These are phyloP conservation scores for Parasitella parasitica DNA, from an alignment of 371 early-diverging fungal genomes.

Conservation along the genomic window DNA sequence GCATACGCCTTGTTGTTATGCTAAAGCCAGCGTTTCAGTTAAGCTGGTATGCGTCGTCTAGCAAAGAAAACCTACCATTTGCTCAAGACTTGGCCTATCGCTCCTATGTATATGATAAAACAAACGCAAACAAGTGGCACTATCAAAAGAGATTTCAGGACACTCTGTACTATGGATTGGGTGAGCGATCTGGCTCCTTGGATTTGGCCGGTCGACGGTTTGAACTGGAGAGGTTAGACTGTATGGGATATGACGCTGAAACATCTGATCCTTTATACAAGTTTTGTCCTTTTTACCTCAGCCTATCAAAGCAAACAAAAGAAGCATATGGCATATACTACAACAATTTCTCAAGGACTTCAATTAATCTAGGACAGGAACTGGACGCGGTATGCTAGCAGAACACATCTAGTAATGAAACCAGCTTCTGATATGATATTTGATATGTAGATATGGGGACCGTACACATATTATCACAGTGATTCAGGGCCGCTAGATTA, in stretches of 20 bases:
- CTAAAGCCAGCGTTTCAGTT: conserved; percentile 14
- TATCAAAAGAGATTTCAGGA: conserved; percentile 26
- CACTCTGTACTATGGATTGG: conserved; percentile 52
- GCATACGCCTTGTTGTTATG: conserved; percentile 18
- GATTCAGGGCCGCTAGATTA: conserved; percentile 50
- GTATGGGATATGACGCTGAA: conserved; percentile 60
- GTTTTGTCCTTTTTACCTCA: conserved; percentile 54
- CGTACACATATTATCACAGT: conserved; percentile 41
- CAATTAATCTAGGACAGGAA: conserved; percentile 53
- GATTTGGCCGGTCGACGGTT: conserved; percentile 50
- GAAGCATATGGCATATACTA: conserved; percentile 59
- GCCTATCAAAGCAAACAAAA: conserved; percentile 30
- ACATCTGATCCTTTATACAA: conserved; percentile 64
- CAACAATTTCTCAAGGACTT: conserved; percentile 43
- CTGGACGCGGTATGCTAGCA: conserved; percentile 35
- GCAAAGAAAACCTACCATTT: conserved; percentile 31
- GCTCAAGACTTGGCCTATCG: conserved; percentile 54
- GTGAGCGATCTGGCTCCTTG: conserved; percentile 53
- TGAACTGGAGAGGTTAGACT: conserved; percentile 52
- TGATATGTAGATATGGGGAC: conserved; percentile 55
- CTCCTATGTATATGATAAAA: conserved; percentile 45
- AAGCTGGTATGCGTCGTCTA: conserved; percentile 18
- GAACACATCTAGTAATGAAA: too few species aligned
- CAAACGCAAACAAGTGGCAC: conserved; percentile 31
- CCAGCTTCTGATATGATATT: too few species aligned